Base-by-base conservation (phyloP, 306 rosid genomes). In the Purshia tridentata region DNA sequence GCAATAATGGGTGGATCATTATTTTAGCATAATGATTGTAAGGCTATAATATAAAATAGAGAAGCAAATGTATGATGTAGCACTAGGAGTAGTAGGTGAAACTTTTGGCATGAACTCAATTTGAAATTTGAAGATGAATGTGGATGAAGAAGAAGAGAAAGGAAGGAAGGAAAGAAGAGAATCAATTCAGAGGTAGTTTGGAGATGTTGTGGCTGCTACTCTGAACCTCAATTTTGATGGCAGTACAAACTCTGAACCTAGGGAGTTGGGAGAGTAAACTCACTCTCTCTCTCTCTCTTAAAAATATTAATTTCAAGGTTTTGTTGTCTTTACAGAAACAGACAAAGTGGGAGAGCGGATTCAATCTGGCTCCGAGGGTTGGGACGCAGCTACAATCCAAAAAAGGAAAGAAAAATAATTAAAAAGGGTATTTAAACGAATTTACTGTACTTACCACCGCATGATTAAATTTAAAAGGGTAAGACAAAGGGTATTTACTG, bases 291-390 rank as follows among this genome's bases (percentile, higher is more conserved):
- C 45, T 49, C 19, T 55, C 10, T 29, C 5, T 9, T 1, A 3
- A 14, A 53, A 53, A 53, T 69, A 19, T 6, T 29, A 4, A 2
- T 78, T 48, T 48, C 6, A 11, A 23, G 60, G 53, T 67, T 69
- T 77, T 63, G 41, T 23, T 64, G 70, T 55, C 73, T 61, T 62
- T 69, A 69, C 76, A 35, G 70, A 77, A 69, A 18, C 72, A 75
- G 77, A 69, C 85, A 77, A 77, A 71, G 62, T 73, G 59, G 67
- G 81, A 73, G 66, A 13, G 42, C 44, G 9, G 62, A 49, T 77
- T 81, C 78, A 72, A 72, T 67, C 71, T 54, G 65, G 62, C 66
- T 59, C n/a, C n/a, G 1, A 45, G 11, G 1, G 35, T 29, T 29
- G 35, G 35, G 2, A 29, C 1, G 2, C 35, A 29, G 2, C 35